Percentiles rank a stretch among this genome's conserved stretches.
These are phyloP conservation scores for Fragilaria crotonensis DNA, from an alignment of 108 stramenopile species.

Conservation along the genomic window DNA sequence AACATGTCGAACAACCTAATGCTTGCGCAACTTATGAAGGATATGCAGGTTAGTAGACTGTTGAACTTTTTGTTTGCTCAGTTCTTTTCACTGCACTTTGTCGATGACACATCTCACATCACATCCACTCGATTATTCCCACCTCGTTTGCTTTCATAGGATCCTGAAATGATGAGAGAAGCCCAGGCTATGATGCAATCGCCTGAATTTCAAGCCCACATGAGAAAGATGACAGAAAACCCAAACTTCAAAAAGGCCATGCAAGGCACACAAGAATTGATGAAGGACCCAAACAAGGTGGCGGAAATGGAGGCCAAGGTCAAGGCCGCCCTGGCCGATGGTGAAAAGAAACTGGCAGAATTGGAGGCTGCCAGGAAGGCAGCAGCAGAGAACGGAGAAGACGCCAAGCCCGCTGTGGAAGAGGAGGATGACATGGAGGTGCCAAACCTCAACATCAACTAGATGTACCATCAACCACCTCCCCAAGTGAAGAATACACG, in stretches of 20 bases:
- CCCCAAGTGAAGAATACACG: too few species aligned
- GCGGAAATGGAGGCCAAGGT: slow-evolving; percentile 72
- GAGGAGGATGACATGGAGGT: slow-evolving; percentile 22
- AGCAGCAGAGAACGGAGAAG: slow-evolving; percentile 13
- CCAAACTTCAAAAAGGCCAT: slow-evolving; percentile 57
- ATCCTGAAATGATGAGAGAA: slow-evolving; percentile 86
- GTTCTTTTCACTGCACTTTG: too few species aligned
- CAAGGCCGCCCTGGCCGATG: slow-evolving; percentile 49
- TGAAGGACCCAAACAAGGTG: slow-evolving; percentile 70
- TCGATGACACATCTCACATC: too few species aligned
- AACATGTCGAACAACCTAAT: slow-evolving; percentile 50
- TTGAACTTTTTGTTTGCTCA: background rate
- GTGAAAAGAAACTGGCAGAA: slow-evolving; percentile 51
- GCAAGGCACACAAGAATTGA: slow-evolving; percentile 43
- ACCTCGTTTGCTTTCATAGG: slow-evolving; percentile 29
- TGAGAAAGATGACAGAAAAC: slow-evolving; percentile 69
- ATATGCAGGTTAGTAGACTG: slow-evolving; percentile 60
- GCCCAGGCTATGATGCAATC: slow-evolving; percentile 83
- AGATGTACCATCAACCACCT: too few species aligned
- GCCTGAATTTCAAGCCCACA: slow-evolving; percentile 72
- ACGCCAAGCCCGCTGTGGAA: slow-evolving; percentile 14
- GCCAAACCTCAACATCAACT: slow-evolving; percentile 6
- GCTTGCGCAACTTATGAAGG: slow-evolving; percentile 82
- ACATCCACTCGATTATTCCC: too few species aligned
- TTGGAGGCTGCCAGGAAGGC: slow-evolving; percentile 19